Percentiles rank a stretch among this genome's conserved stretches.
Conservation (phyloP, 1,139 yeast genomes). For the Citeromyces hawaiiensis region DNA sequence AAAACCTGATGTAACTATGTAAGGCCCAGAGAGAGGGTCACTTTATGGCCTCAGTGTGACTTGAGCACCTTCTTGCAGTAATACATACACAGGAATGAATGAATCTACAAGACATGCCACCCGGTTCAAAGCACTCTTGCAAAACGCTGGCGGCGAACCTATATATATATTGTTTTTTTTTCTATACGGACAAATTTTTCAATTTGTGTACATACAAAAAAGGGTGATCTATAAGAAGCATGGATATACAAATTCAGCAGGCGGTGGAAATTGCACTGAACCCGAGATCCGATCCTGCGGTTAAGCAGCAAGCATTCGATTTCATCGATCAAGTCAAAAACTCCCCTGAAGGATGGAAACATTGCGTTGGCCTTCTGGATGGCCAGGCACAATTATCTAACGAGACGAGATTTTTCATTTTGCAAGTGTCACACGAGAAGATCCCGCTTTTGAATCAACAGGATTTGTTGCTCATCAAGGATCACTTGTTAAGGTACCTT, state of each 20-base stretch:
- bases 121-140: too few species aligned
- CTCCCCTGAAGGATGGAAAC: conserved; percentile 69
- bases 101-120: too few species aligned
- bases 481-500: conserved; percentile 25
- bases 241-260: conserved; percentile 85
- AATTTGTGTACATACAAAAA: conserved; percentile 5
- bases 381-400: conserved; percentile 17
- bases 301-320: conserved; percentile 41
- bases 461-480: conserved; percentile 31
- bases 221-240: conserved; percentile 19
- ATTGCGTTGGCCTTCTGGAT: conserved; percentile 52
- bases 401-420: conserved; percentile 59
- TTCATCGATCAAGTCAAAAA: conserved; percentile 66
- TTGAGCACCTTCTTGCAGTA: too few species aligned
- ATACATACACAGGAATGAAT: too few species aligned
- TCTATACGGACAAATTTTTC: not conserved
- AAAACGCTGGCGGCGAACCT: too few species aligned
- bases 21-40: too few species aligned
- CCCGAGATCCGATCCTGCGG: conserved; percentile 46
- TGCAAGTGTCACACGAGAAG: conserved; percentile 68
- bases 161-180: not conserved
- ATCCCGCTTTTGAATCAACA: conserved; percentile 34
- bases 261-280: conserved; percentile 86
- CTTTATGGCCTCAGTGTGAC: too few species aligned
- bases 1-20: too few species aligned